Evolutionary conservation across 306 rosid genomes (phyloP), one percentile per base, ranked within the genome.

Genomic region (Malus asiatica): DNA sequence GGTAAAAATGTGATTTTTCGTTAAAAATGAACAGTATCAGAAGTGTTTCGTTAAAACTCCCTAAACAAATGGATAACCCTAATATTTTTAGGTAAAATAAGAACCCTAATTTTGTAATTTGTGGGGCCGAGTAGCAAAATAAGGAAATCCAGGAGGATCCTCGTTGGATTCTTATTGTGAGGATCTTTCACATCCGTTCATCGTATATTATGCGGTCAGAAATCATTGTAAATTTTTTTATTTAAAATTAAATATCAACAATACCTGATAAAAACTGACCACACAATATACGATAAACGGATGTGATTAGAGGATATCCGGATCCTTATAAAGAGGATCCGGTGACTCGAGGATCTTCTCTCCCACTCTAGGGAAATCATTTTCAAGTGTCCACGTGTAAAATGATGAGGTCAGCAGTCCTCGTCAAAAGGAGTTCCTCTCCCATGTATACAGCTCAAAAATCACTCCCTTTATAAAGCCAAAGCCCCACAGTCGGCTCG

Each of bases 281-380:
- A 1, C 0, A 33, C 6, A 0, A 33, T 33, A 5, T 33, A 5
- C 6, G 1, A 33, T 5, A 0, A 33, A 33, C 6, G 0, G 0
- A 33, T 33, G 6, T 33, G 35, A 33, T 33, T 32, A 5, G 6
- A 32, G 5, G 6, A 32, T 32, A 0, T 32, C 4, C 32, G 5
- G 6, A 32, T 32, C 33, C 5, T 30, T 30, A 4, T 5, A 30
- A 30, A 30, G 33, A 32, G 6, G 1, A 33, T 33, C 35, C 35
- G 1, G 7, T 6, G 1, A 32, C 6, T 0, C 35, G 5, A 32
- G 6, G 35, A 33, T 33, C 35, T 5, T 33, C 35, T 33, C 35
- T 33, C 25, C 25, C 25, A 25, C 25, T 25, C 35, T 33, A 33
- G 1, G 38, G 8, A 35, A 46, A 15, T 15, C 55, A 15, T 48